Evolutionary conservation across 2,329 filamentous ascomycete genomes (phyloP), one percentile per base, ranked within the genome.

Genomic region (Penicillium hordei): DNA sequence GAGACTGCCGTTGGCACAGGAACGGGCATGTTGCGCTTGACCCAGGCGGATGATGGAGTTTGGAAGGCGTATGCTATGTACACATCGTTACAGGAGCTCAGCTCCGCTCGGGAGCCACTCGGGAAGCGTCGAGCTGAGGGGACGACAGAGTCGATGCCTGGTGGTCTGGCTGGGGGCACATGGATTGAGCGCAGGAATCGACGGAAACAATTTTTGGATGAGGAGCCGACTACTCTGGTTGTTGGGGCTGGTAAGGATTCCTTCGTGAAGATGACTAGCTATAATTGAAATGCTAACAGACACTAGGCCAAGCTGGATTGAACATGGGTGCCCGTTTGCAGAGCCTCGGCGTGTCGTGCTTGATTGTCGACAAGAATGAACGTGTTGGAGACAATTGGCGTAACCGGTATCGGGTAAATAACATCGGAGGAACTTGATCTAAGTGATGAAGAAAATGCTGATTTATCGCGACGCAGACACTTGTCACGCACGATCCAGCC

Each of bases 341-440:
- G 52, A 72, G 71, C 4, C 65, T 79, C 13, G 73, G 75, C 4
- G 55, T 80, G 0, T 70, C 73, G 5, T 70, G 68, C 49, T 66
- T 82, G 19, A 69, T 82, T 31, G 65, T 82, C 15, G 81, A 83
- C 50, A 74, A 74, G 51, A 76, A 78, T 39, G 68, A 75, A 17
- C 69, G 76, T 0, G 70, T 82, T 10, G 80, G 80, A 5, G 80
- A 82, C 59, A 81, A 79, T 49, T 83, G 81, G 81, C 68, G 78
- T 3, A 73, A 77, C 17, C 74, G 81, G n/a, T 83, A 83, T 58
- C 71, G 76, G 25, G 73, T 75, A 50, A 52, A 61, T 58, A 39
- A n/a, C 12, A 34, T n/a, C 9, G 1, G 21, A 27, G 10, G 21
- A 10, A 19, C n/a, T 12, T 19, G 6, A 12, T 1, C 4, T 15